Base-by-base conservation (phyloP, 352 stramenopile genomes). In the Phytopythium mirpurense region DNA sequence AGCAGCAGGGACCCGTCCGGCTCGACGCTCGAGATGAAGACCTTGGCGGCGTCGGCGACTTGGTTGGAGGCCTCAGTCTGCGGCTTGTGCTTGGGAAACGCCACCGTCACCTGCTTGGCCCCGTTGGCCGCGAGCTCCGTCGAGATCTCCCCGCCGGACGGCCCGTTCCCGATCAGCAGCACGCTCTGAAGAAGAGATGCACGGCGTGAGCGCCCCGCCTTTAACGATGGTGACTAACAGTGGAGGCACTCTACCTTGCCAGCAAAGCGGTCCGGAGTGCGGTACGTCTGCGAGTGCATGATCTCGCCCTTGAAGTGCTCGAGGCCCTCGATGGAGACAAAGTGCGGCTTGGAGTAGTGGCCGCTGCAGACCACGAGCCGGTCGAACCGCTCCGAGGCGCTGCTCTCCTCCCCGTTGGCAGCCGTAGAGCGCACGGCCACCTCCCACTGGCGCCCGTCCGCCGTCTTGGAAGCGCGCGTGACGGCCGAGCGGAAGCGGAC, bases 141-240 rank as follows among this genome's bases (percentile, higher is more conserved):
- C 5, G 82, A 93, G 51, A 93, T 93, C 41, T 93, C 82, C 56
- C 86, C 68, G 5, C 82, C 82, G 0, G 82, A 93, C 8, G 78
- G 82, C 35, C 82, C 82, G 42, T 59, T 70, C 1, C 82, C 82
- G 36, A 93, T 72, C 10, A 93, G 37, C 24, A 93, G 54, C 45
- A 93, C 72, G 42, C 67, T 55, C 81, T 82, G n/a, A 21, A 32
- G 9, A n/a, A n/a, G n/a, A n/a, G n/a, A n/a, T n/a, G n/a, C n/a
- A n/a, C n/a, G n/a, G n/a, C n/a, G n/a, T n/a, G n/a, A n/a, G n/a
- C n/a, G n/a, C n/a, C n/a, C n/a, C n/a, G n/a, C n/a, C n/a, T n/a
- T n/a, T n/a, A n/a, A n/a, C n/a, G n/a, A n/a, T n/a, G n/a, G n/a
- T n/a, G n/a, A n/a, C n/a, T n/a, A n/a, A n/a, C n/a, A n/a, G n/a